Evolutionary conservation across 768 basidiomycete species (phyloP).

Genomic region (Boletales sp.): DNA sequence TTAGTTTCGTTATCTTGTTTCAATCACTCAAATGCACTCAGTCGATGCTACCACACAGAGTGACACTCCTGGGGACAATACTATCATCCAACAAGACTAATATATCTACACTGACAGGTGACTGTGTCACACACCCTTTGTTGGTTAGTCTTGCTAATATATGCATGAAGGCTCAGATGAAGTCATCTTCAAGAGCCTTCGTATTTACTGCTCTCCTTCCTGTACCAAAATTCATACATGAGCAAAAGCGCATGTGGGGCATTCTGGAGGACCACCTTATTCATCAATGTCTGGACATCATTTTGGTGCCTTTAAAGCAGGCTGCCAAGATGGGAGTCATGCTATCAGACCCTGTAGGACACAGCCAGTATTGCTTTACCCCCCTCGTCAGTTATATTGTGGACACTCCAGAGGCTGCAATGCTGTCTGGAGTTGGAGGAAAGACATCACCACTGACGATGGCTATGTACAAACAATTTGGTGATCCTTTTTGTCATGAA

Average conservation of each 20-base stretch:
- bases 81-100: no score
- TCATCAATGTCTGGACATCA: constrained; percentile 16
- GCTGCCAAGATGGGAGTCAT: constrained; percentile 14
- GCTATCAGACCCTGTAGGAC: constrained; percentile 21
- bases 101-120: no score
- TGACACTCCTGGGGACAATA: no score
- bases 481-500: no score
- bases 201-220: neutral
- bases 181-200: no score
- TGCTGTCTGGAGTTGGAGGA: neutral
- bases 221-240: neutral
- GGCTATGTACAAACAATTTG: neutral
- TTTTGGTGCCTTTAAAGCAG: constrained; percentile 12
- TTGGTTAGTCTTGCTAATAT: no score
- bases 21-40: no score
- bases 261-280: neutral
- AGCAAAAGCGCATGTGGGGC: neutral
- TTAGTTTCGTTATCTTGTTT: no score
- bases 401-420: constrained; percentile 2
- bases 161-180: no score
- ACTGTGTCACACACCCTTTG: no score
- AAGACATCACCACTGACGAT: neutral
- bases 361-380: constrained; percentile 2
- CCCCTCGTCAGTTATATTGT: constrained; percentile 29
- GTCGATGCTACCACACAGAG: no score